phyloP scores from a whole-genome alignment of 257 asterid genomes.

The Salvia miltiorrhiza region DNA sequence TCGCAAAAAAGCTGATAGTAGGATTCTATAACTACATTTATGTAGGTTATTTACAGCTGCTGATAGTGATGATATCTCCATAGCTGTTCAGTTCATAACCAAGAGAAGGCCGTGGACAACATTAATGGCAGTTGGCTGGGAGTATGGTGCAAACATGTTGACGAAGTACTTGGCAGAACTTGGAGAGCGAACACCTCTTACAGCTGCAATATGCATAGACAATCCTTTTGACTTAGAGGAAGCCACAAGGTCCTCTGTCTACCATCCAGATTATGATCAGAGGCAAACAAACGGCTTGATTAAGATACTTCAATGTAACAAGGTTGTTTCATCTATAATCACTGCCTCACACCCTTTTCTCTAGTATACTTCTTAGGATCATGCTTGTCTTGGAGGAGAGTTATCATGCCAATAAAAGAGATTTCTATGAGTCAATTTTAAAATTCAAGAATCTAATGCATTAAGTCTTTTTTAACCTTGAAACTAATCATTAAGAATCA shows the following conservation, averaged over 20 bases:
- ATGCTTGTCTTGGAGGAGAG: constrained; percentile 5
- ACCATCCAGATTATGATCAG: constrained; percentile 49
- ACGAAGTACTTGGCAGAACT: constrained; percentile 90
- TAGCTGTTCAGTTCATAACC: constrained; percentile 63
- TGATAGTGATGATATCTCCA: constrained; percentile 95
- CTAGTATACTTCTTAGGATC: not conserved
- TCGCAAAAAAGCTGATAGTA: constrained; percentile 54
- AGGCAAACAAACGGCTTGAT: constrained; percentile 65
- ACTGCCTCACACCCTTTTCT: not conserved
- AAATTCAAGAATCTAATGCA: constrained; percentile 4
- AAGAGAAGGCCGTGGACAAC: constrained; percentile 94
- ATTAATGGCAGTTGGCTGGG: constrained; percentile 92
- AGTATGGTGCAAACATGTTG: constrained; percentile 95
- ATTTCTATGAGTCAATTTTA: not conserved
- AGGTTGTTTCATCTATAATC: constrained; percentile 43
- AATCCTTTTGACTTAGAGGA: constrained; percentile 95
- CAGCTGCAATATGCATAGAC: constrained; percentile 90
- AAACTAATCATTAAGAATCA: not conserved
- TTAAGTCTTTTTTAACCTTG: not conserved
- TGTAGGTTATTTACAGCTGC: constrained; percentile 99
- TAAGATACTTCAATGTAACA: constrained; percentile 68
- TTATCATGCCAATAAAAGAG: not conserved
- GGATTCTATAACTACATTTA: constrained; percentile 50
- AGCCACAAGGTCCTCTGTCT: constrained; percentile 54
- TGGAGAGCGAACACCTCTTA: constrained; percentile 90